phyloP scores from a whole-genome alignment of 352 stramenopile species.

The Pythium utonaiense region DNA sequence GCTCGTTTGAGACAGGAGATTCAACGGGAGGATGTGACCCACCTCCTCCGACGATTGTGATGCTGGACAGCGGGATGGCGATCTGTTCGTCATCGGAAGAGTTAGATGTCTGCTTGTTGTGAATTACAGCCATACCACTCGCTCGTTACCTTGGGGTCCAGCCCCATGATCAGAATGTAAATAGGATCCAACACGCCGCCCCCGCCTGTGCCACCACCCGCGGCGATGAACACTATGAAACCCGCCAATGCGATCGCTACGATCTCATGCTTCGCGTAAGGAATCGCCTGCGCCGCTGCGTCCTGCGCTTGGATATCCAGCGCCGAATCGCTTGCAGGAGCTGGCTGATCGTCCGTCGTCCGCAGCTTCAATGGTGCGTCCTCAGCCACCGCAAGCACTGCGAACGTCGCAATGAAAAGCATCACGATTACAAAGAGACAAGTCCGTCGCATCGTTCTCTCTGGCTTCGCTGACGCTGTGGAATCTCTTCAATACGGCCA shows the following conservation, averaged over 20 bases:
- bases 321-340: not conserved
- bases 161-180: constrained; percentile 94
- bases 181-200: constrained; percentile 95
- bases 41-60: constrained; percentile 91
- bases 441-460: not conserved
- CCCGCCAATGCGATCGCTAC: constrained; percentile 46
- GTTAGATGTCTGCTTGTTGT: too few relatives aligned
- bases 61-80: constrained; percentile 94
- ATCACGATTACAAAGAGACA: not conserved
- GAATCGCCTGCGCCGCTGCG: constrained; percentile 21
- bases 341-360: not conserved
- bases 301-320: constrained; percentile 11
- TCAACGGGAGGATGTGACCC: not conserved
- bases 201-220: constrained; percentile 87
- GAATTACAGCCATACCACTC: too few relatives aligned
- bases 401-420: not conserved
- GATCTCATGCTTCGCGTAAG: constrained; percentile 40
- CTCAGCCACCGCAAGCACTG: not conserved
- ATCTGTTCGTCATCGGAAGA: constrained; percentile 33
- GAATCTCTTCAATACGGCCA: not conserved
- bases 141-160: constrained; percentile 79
- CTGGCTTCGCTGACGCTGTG: not conserved
- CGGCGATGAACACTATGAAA: constrained; percentile 83
- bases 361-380: constrained; percentile 7
- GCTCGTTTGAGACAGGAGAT: too few relatives aligned